A percentile compares a stretch with the other conserved stretches of the same genome.
Evolutionary conservation across 345 rosid species (phyloP).

Genomic region (Gossypium mustelinum): DNA sequence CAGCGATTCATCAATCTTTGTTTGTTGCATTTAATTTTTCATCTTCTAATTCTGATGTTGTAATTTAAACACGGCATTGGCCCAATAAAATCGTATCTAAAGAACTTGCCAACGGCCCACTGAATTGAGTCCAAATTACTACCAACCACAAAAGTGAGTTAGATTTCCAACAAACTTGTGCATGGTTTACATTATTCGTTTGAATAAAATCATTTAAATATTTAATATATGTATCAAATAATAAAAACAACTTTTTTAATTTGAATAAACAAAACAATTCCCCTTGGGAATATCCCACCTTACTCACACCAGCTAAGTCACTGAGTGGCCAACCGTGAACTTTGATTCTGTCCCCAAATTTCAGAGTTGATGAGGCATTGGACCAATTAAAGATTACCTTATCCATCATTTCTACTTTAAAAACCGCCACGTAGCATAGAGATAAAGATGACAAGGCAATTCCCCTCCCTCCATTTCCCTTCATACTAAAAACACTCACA

Average conservation of each 20-base stretch:
- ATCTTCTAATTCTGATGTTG: neutral
- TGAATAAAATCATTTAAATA: no score
- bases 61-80: neutral
- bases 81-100: neutral
- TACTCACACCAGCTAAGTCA: neutral
- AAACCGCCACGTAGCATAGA: conserved; percentile 54
- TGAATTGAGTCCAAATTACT: neutral
- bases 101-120: neutral
- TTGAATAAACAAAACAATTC: no score
- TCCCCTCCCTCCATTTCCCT: conserved; percentile 29
- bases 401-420: conserved; percentile 42
- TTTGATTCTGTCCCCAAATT: conserved; percentile 4
- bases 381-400: conserved; percentile 52
- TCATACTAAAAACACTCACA: neutral
- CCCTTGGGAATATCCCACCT: neutral
- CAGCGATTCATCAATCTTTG: no score
- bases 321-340: neutral
- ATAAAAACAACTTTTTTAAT: no score
- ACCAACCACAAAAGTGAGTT: neutral
- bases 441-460: conserved; percentile 23
- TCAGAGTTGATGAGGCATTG: conserved; percentile 32
- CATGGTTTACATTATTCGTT: no score
- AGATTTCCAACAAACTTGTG: no score
- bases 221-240: no score
- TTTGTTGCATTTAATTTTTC: neutral